phyloP scores from a whole-genome alignment of 106 monocot species.

The Phalaenopsis equestris region DNA sequence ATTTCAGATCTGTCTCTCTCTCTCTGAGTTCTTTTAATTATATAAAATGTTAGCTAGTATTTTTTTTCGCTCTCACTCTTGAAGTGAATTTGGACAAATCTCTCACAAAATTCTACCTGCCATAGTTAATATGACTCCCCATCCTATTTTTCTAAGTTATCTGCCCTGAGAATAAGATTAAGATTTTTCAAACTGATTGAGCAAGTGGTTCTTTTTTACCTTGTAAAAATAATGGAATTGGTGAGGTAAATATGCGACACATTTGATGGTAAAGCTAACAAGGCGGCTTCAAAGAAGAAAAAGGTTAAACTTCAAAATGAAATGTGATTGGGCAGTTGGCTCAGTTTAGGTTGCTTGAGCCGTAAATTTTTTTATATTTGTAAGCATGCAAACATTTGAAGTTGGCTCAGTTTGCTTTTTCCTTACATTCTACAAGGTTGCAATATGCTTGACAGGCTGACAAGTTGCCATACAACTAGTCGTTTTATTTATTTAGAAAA shows the following conservation, averaged over 20 bases:
- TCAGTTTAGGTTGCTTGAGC: not conserved
- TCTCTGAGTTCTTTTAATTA: not conserved
- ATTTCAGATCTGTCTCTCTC: not conserved
- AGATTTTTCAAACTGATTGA: not conserved
- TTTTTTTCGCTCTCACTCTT: not conserved
- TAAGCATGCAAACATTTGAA: not conserved
- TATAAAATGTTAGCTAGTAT: not conserved
- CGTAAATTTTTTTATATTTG: not conserved
- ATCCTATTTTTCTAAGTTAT: not conserved
- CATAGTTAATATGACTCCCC: not conserved
- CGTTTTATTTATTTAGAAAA: not conserved
- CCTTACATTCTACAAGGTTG: not conserved
- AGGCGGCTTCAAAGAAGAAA: not conserved
- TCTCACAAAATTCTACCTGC: not conserved
- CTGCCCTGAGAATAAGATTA: not conserved
- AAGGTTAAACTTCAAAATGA: not conserved
- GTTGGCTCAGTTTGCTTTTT: not conserved
- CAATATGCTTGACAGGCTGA: not conserved
- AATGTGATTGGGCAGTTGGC: not conserved
- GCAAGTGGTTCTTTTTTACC: not conserved
- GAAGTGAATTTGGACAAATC: not conserved
- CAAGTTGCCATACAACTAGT: not conserved
- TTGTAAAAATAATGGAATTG: not conserved
- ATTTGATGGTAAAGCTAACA: not conserved
- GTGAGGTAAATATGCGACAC: not conserved